These are phyloP conservation scores for Hysterangium stoloniferum DNA, from an alignment of 768 basidiomycete species.

Conservation along the genomic window DNA sequence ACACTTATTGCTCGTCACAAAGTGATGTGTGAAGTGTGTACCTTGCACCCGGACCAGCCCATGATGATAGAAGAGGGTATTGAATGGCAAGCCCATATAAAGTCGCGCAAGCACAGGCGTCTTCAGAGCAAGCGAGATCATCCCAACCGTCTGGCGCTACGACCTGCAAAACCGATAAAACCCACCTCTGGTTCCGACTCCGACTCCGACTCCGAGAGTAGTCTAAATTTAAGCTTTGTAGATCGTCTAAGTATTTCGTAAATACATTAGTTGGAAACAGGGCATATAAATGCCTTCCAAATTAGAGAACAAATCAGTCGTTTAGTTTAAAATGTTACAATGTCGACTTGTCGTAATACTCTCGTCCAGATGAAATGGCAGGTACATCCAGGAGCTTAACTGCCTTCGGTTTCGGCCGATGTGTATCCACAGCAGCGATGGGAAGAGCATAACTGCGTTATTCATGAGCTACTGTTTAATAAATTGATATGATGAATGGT, in stretches of 20 bases:
- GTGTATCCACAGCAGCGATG: slow-evolving; percentile 91
- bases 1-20: slow-evolving; percentile 50
- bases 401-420: slow-evolving; percentile 53
- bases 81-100: slow-evolving; percentile 50
- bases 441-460: slow-evolving; percentile 69
- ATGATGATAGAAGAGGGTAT: slow-evolving; percentile 51
- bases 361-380: slow-evolving; percentile 21
- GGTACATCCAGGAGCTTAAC: slow-evolving; percentile 18
- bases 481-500: slow-evolving; percentile 11
- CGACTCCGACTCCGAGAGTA: neutral
- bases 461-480: neutral
- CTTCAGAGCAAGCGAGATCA: slow-evolving; percentile 15
- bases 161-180: neutral
- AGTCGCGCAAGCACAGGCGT: slow-evolving; percentile 49
- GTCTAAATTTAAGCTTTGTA: neutral
- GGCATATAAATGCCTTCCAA: neutral
- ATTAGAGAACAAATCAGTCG: neutral
- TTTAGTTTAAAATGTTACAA: neutral
- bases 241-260: neutral
- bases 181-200: neutral
- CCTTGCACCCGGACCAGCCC: slow-evolving; percentile 45
- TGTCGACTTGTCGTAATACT: slow-evolving; percentile 24
- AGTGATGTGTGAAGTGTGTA: slow-evolving; percentile 56
- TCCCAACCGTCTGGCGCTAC: neutral
- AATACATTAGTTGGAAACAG: neutral